A percentile compares a stretch with the other conserved stretches of the same genome.
These are phyloP conservation scores for Tirmania nivea DNA, from an alignment of 495 filamentous ascomycete species.

Conservation along the genomic window DNA sequence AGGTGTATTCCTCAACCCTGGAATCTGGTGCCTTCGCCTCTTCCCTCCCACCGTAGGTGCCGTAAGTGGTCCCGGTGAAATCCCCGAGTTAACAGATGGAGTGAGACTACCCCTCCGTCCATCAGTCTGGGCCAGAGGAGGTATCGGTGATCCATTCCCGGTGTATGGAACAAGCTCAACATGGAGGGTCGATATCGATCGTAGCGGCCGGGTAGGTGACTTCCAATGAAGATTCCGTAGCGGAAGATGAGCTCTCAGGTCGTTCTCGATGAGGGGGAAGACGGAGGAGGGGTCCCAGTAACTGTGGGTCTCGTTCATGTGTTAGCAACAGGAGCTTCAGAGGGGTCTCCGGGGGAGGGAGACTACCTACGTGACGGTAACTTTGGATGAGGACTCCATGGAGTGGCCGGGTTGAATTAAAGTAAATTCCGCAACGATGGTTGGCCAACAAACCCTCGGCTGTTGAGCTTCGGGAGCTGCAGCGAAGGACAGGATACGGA, in stretches of 20 bases:
- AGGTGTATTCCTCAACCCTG: conserved; percentile 75
- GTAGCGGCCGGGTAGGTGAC: conserved; percentile 67
- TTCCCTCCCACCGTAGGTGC: conserved; percentile 16
- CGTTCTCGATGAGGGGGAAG: conserved; percentile 55
- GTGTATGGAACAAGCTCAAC: conserved; percentile 54
- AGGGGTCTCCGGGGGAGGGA: not conserved
- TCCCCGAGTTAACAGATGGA: conserved; percentile 21
- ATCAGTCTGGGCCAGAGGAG: not conserved
- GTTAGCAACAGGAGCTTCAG: conserved; percentile 8
- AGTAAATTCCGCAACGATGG: too few species aligned
- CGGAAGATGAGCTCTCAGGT: conserved; percentile 58
- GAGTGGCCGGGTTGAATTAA: not conserved
- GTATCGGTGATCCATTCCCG: not conserved
- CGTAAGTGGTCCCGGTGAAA: conserved; percentile 14
- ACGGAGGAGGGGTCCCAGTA: conserved; percentile 81
- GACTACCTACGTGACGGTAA: not conserved
- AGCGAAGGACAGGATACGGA: too few species aligned
- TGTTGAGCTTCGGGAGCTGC: too few species aligned
- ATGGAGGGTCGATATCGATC: conserved; percentile 80
- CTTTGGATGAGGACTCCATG: conserved; percentile 5
- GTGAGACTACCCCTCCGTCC: conserved; percentile 22
- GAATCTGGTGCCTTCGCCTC: conserved; percentile 81
- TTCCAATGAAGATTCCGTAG: conserved; percentile 94
- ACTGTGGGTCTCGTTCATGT: not conserved
- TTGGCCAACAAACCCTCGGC: too few species aligned